Evolutionary conservation across 257 asterid genomes (phyloP).

Genomic region (Ophiorrhiza pumila): DNA sequence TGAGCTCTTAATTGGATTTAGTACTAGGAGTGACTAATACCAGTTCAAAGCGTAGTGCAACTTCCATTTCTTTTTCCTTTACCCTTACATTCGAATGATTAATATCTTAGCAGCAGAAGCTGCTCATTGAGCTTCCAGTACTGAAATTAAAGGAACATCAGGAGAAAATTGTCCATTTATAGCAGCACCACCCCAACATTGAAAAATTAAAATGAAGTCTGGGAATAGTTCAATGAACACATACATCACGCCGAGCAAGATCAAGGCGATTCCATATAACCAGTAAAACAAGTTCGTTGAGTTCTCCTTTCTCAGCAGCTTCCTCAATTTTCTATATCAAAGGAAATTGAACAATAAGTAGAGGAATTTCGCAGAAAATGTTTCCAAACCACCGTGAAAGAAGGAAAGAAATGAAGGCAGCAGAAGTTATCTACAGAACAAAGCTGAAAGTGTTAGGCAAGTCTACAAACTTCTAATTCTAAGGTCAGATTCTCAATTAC

Average conservation of each 20-base stretch:
- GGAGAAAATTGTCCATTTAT: neutral
- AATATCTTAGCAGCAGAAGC: neutral
- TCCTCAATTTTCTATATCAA: constrained; percentile 84
- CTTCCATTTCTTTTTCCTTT: too few species aligned
- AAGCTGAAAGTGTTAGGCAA: neutral
- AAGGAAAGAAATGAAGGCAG: neutral
- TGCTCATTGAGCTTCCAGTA: too few species aligned
- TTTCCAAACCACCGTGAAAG: neutral
- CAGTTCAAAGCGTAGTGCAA: neutral
- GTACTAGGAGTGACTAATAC: neutral
- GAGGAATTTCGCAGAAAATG: constrained; percentile 3
- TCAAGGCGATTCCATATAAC: constrained; percentile 93
- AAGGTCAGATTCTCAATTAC: neutral
- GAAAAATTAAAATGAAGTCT: constrained; percentile 5
- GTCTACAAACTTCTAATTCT: neutral
- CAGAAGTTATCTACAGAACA: neutral
- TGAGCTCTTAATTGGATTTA: neutral
- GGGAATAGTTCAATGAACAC: constrained; percentile 22
- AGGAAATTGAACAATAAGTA: neutral
- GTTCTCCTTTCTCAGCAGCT: constrained; percentile 95
- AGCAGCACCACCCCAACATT: constrained; percentile 10
- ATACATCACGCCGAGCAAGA: constrained; percentile 95
- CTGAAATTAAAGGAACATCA: neutral
- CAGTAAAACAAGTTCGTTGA: constrained; percentile 74
- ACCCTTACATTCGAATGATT: neutral